Evolutionary conservation across 257 asterid species (phyloP).

Genomic region (Ajuga chamaepitys): DNA sequence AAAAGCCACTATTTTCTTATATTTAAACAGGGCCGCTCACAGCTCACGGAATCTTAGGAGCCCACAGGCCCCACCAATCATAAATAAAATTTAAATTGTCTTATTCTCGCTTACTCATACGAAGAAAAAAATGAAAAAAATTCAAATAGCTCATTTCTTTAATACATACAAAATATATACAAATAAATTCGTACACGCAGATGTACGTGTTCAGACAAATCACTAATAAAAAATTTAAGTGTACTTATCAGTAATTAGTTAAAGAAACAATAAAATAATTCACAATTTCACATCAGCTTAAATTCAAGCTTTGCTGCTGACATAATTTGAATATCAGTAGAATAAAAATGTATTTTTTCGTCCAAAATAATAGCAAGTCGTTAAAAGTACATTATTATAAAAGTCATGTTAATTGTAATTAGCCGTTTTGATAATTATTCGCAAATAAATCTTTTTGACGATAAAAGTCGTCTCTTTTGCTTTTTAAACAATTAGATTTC

Average conservation of each 20-base stretch:
- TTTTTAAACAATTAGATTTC: too few relatives aligned
- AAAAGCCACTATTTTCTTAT: not conserved
- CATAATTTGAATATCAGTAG: not conserved
- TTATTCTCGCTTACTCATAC: not conserved
- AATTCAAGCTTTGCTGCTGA: not conserved
- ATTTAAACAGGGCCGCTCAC: conserved; percentile 8
- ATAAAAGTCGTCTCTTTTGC: too few relatives aligned
- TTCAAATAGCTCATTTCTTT: not conserved
- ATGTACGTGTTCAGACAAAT: not conserved
- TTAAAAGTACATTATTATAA: too few relatives aligned
- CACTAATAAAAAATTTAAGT: not conserved
- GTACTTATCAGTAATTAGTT: not conserved
- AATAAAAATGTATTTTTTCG: too few relatives aligned
- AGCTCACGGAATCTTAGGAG: conserved; percentile 11
- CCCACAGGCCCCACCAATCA: not conserved
- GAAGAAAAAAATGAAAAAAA: too few relatives aligned
- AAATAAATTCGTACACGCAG: too few relatives aligned
- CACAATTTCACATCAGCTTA: conserved; percentile 5
- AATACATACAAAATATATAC: too few relatives aligned
- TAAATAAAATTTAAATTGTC: not conserved
- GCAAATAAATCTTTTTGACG: too few relatives aligned
- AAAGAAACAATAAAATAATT: not conserved
- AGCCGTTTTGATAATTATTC: too few relatives aligned
- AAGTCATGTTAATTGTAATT: too few relatives aligned
- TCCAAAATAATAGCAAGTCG: too few relatives aligned